Evolutionary conservation across 768 basidiomycete genomes (phyloP), one percentile per base, ranked within the genome.

Genomic region (Hydnomerulius pinastri): DNA sequence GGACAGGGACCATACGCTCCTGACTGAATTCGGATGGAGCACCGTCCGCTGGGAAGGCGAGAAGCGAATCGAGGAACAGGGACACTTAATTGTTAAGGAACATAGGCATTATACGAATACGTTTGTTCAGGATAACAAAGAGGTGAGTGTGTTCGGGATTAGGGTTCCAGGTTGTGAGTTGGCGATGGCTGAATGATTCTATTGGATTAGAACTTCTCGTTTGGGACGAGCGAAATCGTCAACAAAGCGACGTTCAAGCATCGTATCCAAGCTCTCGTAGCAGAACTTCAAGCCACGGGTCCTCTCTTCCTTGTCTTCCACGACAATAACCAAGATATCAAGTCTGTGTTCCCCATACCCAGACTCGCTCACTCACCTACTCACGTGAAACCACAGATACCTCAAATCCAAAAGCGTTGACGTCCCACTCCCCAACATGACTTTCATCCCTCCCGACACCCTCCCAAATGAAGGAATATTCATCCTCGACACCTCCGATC

Each of bases 21-120:
- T 92, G 54, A 91, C 88, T 21, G 92, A 95, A 64, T 86, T 90
- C 57, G 92, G 92, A n/a, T 92, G 82, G 77, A 81, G 82, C 57
- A 61, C 72, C 8, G 57, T 85, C 25, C 72, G 70, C 8, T 90
- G 85, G 82, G 71, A 79, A 42, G 71, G 77, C 21, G 82, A 76
- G 4, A 36, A 71, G 35, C 73, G 73, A 60, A 59, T 81, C 33
- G 70, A 71, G 30, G 76, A 82, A 43, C 58, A 71, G 36, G 83
- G 79, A 0, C 87, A 90, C 63, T 68, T 83, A 33, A 80, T 87
- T 49, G 77, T 90, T 17, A 74, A 81, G 43, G 87, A 90, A 54
- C 75, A 83, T 57, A 71, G 69, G 43, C 63, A 69, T 33, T 85
- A 79, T 48, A 71, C 64, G 20, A 93, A 92, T 60, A 73, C 72